These are phyloP conservation scores for Oidium heveae DNA, from an alignment of 2,329 filamentous ascomycete species.

Conservation along the genomic window DNA sequence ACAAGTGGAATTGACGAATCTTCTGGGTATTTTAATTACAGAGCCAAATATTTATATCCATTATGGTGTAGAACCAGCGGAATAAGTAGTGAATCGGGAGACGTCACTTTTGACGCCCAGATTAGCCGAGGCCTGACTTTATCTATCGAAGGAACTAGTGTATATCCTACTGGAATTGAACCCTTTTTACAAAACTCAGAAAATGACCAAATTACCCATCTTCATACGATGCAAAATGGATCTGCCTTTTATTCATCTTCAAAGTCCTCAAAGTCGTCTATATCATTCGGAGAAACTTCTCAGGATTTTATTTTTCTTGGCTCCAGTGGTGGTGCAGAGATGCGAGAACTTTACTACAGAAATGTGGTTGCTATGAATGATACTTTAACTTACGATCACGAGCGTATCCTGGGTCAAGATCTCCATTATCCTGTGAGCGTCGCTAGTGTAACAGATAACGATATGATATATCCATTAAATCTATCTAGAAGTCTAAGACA, in stretches of 20 bases:
- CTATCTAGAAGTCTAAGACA: too few species aligned
- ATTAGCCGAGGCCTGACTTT: slow-evolving; percentile 24
- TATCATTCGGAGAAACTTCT: slow-evolving; percentile 27
- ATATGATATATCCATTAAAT: too few species aligned
- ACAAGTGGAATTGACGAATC: slow-evolving; percentile 23
- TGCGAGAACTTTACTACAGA: slow-evolving; percentile 23
- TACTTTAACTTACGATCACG: slow-evolving; percentile 23
- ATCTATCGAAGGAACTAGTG: slow-evolving; percentile 18
- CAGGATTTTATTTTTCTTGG: slow-evolving; percentile 28
- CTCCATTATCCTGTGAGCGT: too few species aligned
- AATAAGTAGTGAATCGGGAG: slow-evolving; percentile 17
- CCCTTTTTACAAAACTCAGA: slow-evolving; percentile 20
- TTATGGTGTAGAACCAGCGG: slow-evolving; percentile 30
- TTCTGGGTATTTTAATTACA: slow-evolving; percentile 10
- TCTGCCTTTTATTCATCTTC: slow-evolving; percentile 27
- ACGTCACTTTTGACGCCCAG: slow-evolving; percentile 23
- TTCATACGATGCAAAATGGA: slow-evolving; percentile 30
- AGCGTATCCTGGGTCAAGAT: slow-evolving; percentile 14
- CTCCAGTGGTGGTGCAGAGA: slow-evolving; percentile 14
- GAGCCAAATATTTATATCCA: slow-evolving; percentile 29
- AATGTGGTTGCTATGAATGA: slow-evolving; percentile 29
- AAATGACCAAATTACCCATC: slow-evolving; percentile 16
- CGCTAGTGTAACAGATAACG: too few species aligned
- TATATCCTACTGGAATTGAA: slow-evolving; percentile 35
- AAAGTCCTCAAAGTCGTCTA: slow-evolving; percentile 20